A percentile compares a stretch with the other conserved stretches of the same genome.
phyloP scores from a whole-genome alignment of 352 stramenopile species.

The Globisporangium paddicum region DNA sequence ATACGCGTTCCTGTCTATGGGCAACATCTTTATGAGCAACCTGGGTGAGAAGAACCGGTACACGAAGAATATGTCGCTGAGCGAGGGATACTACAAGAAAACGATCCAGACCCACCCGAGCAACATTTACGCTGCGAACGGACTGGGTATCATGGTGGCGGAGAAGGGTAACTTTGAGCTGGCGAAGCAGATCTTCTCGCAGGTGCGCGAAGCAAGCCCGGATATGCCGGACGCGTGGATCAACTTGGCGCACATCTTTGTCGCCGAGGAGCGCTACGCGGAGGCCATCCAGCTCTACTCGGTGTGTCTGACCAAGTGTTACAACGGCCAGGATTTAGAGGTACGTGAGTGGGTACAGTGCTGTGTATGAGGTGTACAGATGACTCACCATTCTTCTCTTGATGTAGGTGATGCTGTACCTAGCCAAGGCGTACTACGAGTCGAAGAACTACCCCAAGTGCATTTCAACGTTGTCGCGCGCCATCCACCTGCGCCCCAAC shows the following conservation, averaged over 20 bases:
- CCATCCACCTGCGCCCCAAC: constrained; percentile 72
- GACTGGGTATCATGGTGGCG: constrained; percentile 96
- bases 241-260: constrained; percentile 97
- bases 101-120: constrained; percentile 90
- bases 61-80: constrained; percentile 94
- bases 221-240: constrained; percentile 96
- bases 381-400: neutral
- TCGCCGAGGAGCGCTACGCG: constrained; percentile 95
- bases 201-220: constrained; percentile 93
- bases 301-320: constrained; percentile 88
- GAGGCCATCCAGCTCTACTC: constrained; percentile 96
- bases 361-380: neutral
- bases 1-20: constrained; percentile 96
- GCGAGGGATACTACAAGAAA: constrained; percentile 95
- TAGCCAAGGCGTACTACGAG: constrained; percentile 89
- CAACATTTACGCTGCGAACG: constrained; percentile 96
- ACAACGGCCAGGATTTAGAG: constrained; percentile 83
- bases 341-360: constrained; percentile 13
- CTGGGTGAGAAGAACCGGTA: constrained; percentile 94
- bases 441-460: constrained; percentile 87
- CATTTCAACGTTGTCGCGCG: constrained; percentile 76
- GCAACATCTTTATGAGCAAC: constrained; percentile 99
- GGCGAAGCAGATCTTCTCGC: constrained; percentile 95
- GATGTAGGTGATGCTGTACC: constrained; percentile 54
- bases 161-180: constrained; percentile 97